Evolutionary conservation across 2,329 filamentous ascomycete genomes (phyloP).

Genomic region (Epichloe gansuensis): DNA sequence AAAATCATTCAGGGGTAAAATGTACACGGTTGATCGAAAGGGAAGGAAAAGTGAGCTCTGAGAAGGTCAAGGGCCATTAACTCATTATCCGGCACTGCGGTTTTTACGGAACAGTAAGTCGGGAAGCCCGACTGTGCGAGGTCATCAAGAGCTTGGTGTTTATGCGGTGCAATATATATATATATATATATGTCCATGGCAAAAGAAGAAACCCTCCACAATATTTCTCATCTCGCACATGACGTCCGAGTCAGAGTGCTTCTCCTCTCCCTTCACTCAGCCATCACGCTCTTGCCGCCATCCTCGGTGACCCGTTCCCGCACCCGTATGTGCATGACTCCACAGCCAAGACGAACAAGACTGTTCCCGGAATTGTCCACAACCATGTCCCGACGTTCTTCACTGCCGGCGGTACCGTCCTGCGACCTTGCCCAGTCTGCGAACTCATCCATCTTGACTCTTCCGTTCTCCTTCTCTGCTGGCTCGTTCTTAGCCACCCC

Average conservation of each 20-base stretch:
- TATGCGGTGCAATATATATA: no score
- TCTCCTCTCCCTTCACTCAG: slow-evolving; percentile 11
- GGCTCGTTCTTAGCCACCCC: slow-evolving; percentile 2
- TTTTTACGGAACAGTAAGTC: no score
- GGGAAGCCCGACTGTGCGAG: no score
- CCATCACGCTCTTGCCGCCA: slow-evolving; percentile 34
- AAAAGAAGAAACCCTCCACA: background rate
- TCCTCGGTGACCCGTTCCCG: slow-evolving; percentile 31
- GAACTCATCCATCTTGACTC: background rate
- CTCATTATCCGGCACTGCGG: no score
- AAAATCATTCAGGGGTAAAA: no score
- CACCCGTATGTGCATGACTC: slow-evolving; percentile 28
- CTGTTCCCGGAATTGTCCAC: background rate
- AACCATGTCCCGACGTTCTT: background rate
- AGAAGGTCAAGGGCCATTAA: no score
- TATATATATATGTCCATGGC: no score
- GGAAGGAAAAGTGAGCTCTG: no score
- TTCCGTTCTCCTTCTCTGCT: background rate
- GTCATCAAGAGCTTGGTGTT: no score
- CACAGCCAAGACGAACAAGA: slow-evolving; percentile 19
- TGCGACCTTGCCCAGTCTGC: background rate
- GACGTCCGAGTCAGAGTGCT: no score
- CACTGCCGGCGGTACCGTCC: background rate
- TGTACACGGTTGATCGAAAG: no score
- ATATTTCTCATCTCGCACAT: background rate